Base-by-base conservation (phyloP, 2,329 filamentous ascomycete genomes). In the Periconia sp. region DNA sequence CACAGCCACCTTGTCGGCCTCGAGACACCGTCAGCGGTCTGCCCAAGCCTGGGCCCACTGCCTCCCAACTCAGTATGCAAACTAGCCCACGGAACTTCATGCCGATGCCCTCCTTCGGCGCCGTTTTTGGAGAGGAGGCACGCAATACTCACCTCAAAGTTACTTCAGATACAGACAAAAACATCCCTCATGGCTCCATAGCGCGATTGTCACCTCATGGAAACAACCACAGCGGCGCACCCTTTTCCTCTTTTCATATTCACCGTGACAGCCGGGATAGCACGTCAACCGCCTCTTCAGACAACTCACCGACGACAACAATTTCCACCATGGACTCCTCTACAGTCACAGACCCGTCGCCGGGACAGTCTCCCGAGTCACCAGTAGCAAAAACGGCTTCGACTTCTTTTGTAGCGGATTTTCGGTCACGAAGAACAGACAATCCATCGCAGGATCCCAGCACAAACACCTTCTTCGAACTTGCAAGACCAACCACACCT, bases 301-400 rank as follows among this genome's bases (percentile, higher is more conserved):
- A 96, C 68, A 96, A 93, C 19, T 97, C 93, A 9, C 94, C 94
- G 1, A 97, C 93, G 8, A 97, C 92, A 3, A 96, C 93, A 2
- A 84, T 94, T 47, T 96, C 92, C 6, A 96, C 91, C 18, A 91
- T 93, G 59, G 93, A 96, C 76, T 95, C 92, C 6, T 93, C 91
- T 9, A 90, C 91, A 30, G 82, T 94, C 46, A 92, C 92, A 30
- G 93, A 97, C 65, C 88, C 91, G 8, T 97, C 93, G 6, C 92
- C 94, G 2, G 93, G 49, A 91, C 92, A 19, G 6, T 97, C 93
- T 1, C 93, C 93, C 9, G 92, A 97, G 74, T 97, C 94, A 2
- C 91, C 92, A 1, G 79, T 89, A 50, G 88, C 89, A 52, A 80
- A 92, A 51, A 83, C 88, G 51, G 86, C 90, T 2, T 80, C 91